Evolutionary conservation across 2,329 filamentous ascomycete species (phyloP), one percentile per base, ranked within the genome.

Genomic region (Penicillium sp.): DNA sequence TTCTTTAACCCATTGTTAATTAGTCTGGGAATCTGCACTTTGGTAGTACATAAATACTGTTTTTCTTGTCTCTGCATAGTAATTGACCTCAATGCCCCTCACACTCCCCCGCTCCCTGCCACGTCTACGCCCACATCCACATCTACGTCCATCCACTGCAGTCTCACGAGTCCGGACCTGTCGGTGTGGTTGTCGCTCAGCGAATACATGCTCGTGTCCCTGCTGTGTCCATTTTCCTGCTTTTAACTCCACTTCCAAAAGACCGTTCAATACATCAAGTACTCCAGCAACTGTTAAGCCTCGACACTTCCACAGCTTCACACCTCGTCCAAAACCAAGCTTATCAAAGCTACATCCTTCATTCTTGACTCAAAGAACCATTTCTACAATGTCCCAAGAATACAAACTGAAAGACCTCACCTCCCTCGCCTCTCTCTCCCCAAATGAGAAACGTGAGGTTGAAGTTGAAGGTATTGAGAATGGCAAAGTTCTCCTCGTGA

Each of bases 381-480:
- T 31, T 6, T 24, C 55, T 44, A 62, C 49, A 40, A 71, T 71
- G 68, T 55, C 62, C 2, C 63, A 69, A 29, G 65, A 71, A 55
- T 73, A 69, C 51, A 72, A 71, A 47, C 80, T 96, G 63, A 94
- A 93, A 69, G 86, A 79, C 63, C 72, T 95, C 51, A 77, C 79
- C 38, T 85, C 84, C 58, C 76, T 95, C 46, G 44, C 60, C 2
- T 79, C 85, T 55, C 74, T 97, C 53, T 80, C 85, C 66, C 82
- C 85, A 24, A 84, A 88, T 16, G 84, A 93, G 58, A 97, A 95
- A 75, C 78, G 85, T 53, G 90, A 97, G 69, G 86, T 81, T 11
- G 89, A 95, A 61, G 85, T 98, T 4, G 91, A 97, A 60, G 93
- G 91, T 16, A 77, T 98, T 35, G 84, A 91, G 47, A 83, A 80